Evolutionary conservation across 345 rosid species (phyloP).

Genomic region (Salix brachista): DNA sequence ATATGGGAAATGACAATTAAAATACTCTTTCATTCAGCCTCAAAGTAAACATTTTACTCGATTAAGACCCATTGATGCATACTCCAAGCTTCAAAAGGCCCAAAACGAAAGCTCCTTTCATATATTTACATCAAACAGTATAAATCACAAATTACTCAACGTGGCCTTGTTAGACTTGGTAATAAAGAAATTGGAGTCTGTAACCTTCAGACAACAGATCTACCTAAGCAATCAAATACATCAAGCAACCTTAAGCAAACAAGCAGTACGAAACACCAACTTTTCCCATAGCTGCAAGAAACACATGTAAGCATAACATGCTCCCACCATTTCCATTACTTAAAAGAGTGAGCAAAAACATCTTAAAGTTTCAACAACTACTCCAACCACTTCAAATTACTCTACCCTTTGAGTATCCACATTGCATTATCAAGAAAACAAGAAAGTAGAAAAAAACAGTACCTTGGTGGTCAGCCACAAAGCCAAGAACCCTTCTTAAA

Average conservation of each 20-base stretch:
- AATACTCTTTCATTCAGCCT: not conserved
- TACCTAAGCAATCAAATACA: conserved; percentile 1
- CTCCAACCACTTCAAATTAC: conserved; percentile 28
- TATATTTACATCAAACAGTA: conserved; percentile 18
- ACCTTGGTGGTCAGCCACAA: not conserved
- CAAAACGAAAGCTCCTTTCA: not conserved
- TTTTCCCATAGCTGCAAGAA: not conserved
- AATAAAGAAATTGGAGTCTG: conserved; percentile 1
- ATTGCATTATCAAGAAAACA: not conserved
- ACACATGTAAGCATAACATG: not conserved
- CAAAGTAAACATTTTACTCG: not conserved
- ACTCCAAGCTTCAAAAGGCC: not conserved
- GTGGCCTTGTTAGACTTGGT: not conserved
- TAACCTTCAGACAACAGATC: conserved; percentile 23
- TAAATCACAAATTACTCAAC: not conserved
- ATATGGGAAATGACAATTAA: not conserved
- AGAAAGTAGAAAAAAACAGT: not conserved
- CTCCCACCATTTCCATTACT: conserved; percentile 16
- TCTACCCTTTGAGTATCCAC: not conserved
- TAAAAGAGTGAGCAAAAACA: conserved; percentile 18
- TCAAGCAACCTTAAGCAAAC: not conserved
- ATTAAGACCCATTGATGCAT: not conserved
- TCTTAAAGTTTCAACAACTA: conserved; percentile 28
- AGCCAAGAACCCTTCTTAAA: not conserved
- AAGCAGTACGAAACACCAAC: not conserved